phyloP scores from a whole-genome alignment of 495 filamentous ascomycete species.

The Podospora appendiculata region DNA sequence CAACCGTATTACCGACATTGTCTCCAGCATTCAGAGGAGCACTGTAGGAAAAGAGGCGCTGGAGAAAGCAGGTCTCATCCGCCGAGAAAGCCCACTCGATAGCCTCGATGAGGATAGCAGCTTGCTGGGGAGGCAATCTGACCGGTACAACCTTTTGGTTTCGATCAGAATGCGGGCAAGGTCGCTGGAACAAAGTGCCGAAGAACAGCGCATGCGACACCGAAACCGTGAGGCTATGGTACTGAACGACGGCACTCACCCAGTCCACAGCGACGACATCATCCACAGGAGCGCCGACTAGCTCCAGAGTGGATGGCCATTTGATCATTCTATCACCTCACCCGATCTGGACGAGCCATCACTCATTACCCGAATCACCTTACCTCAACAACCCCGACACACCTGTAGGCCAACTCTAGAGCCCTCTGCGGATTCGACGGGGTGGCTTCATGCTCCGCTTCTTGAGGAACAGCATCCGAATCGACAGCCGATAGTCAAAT shows the following conservation, averaged over 20 bases:
- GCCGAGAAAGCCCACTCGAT: constrained; percentile 11
- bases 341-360: too few species aligned
- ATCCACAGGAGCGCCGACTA: constrained; percentile 37
- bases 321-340: neutral
- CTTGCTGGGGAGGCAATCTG: neutral
- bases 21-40: constrained; percentile 26
- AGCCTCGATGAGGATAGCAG: constrained; percentile 6
- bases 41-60: constrained; percentile 33
- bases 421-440: too few species aligned
- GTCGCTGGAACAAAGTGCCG: constrained; percentile 36
- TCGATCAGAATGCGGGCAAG: constrained; percentile 29
- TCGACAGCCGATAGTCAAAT: too few species aligned
- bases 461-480: too few species aligned
- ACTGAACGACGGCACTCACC: constrained; percentile 50
- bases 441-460: too few species aligned
- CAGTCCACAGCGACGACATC: constrained; percentile 50
- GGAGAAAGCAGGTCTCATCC: constrained; percentile 30
- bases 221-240: constrained; percentile 58
- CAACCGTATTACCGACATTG: constrained; percentile 40
- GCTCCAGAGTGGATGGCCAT: neutral
- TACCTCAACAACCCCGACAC: neutral
- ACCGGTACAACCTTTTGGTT: constrained; percentile 24
- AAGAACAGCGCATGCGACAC: constrained; percentile 46
- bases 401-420: too few species aligned
- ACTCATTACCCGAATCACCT: neutral